Conservation (phyloP, 2,329 filamentous ascomycete genomes). For the Xylariales sp. region DNA sequence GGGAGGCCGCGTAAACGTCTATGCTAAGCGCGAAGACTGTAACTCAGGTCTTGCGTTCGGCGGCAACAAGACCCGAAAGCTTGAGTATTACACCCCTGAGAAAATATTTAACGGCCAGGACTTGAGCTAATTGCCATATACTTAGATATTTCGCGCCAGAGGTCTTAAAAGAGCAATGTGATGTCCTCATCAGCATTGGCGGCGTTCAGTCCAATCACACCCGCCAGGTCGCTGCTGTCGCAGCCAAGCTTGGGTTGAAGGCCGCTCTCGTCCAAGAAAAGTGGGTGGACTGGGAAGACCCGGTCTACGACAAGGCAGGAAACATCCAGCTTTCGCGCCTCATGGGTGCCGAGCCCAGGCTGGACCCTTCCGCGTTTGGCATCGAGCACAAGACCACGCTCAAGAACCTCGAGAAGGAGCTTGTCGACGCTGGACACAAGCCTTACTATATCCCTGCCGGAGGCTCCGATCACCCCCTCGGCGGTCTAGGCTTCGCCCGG, state of each 20-base stretch:
- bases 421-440: slow-evolving; percentile 47
- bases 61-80: slow-evolving; percentile 66
- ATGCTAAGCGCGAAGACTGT: slow-evolving; percentile 69
- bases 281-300: slow-evolving; percentile 61
- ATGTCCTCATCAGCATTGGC: slow-evolving; percentile 63
- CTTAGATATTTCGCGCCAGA: slow-evolving; percentile 62
- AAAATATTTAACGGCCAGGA: background rate
- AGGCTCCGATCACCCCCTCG: slow-evolving; percentile 65
- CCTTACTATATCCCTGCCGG: slow-evolving; percentile 71
- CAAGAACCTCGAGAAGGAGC: slow-evolving; percentile 47
- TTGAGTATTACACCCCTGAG: too few relatives aligned
- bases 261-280: slow-evolving; percentile 59
- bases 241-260: slow-evolving; percentile 52
- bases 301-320: slow-evolving; percentile 59
- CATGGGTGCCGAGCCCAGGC: slow-evolving; percentile 60
- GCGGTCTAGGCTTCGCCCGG: slow-evolving; percentile 65
- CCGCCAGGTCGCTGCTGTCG: slow-evolving; percentile 60
- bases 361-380: slow-evolving; percentile 58
- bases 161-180: slow-evolving; percentile 49
- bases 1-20: slow-evolving; percentile 56
- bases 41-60: slow-evolving; percentile 66
- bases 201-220: slow-evolving; percentile 70
- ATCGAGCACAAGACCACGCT: slow-evolving; percentile 65
- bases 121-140: too few relatives aligned
- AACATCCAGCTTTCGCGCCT: slow-evolving; percentile 68